Conservation (phyloP, 2,329 filamentous ascomycete species). For the Macroventuria anomochaeta region DNA sequence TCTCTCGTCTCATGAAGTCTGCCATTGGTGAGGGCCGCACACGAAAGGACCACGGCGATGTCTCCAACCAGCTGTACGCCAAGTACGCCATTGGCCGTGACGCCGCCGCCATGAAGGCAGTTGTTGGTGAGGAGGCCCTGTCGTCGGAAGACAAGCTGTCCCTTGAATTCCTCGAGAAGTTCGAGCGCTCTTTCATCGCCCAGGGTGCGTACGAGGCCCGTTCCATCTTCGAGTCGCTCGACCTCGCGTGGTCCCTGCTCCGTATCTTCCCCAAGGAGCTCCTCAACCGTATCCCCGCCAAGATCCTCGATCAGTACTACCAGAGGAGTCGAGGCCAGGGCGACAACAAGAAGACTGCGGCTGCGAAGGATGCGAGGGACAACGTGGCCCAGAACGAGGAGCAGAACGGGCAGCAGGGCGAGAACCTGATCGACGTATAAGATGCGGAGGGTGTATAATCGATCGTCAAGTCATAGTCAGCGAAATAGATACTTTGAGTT, state of each 20-base stretch:
- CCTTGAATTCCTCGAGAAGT: slow-evolving; percentile 97
- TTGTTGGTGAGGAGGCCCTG: slow-evolving; percentile 96
- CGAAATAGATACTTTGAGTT: slow-evolving; percentile 22
- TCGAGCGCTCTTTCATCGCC: slow-evolving; percentile 91
- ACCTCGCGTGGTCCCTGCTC: slow-evolving; percentile 94
- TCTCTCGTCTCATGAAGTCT: slow-evolving; percentile 99
- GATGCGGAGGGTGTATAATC: neutral
- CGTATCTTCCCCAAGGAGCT: slow-evolving; percentile 98
- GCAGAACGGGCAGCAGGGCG: slow-evolving; percentile 35
- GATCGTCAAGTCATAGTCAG: slow-evolving; percentile 19
- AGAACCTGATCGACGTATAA: slow-evolving; percentile 51
- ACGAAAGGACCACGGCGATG: slow-evolving; percentile 94
- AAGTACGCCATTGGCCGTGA: slow-evolving; percentile 99
- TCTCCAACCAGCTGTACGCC: slow-evolving; percentile 98
- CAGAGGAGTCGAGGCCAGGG: slow-evolving; percentile 50
- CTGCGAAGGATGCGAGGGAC: slow-evolving; percentile 51
- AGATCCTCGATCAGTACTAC: slow-evolving; percentile 61
- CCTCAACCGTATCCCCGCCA: slow-evolving; percentile 77
- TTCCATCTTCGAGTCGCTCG: slow-evolving; percentile 89
- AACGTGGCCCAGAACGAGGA: slow-evolving; percentile 41
- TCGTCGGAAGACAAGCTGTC: slow-evolving; percentile 97
- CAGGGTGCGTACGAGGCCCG: slow-evolving; percentile 93
- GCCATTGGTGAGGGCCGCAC: slow-evolving; percentile 98
- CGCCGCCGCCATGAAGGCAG: slow-evolving; percentile 97
- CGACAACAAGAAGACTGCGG: slow-evolving; percentile 51